Conservation (phyloP, 1,284 basidiomycete species). For the Microbotryum lychnidis-dioicae region DNA sequence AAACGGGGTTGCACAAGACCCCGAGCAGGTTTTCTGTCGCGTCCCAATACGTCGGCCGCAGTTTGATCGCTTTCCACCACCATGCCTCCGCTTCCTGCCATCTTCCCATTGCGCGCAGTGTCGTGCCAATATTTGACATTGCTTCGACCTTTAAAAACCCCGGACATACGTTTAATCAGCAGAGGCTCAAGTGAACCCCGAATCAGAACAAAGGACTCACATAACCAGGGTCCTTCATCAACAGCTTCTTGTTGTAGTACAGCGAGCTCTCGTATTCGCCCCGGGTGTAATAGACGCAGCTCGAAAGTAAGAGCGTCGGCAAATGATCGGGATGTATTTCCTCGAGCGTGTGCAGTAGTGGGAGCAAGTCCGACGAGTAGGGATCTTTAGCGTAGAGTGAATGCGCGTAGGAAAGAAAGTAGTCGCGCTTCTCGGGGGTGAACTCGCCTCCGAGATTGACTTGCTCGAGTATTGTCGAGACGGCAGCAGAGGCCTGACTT, state of each 20-base stretch:
- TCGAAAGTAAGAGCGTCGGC: slow-evolving; percentile 40
- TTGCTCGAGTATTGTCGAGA: slow-evolving; percentile 6
- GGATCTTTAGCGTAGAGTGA: slow-evolving; percentile 22
- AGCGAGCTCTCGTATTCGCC: slow-evolving; percentile 34
- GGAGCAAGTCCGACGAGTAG: slow-evolving; percentile 33
- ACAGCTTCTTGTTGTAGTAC: slow-evolving; percentile 41
- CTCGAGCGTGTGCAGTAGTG: slow-evolving; percentile 37
- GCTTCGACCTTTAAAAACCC: slow-evolving; percentile 42
- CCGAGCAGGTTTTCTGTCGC: slow-evolving; percentile 45
- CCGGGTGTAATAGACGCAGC: slow-evolving; percentile 41
- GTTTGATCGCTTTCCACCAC: slow-evolving; percentile 46
- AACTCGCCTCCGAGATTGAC: slow-evolving; percentile 4
- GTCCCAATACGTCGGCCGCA: slow-evolving; percentile 42
- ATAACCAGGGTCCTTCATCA: slow-evolving; percentile 42
- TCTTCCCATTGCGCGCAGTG: slow-evolving; percentile 43
- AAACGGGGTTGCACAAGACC: slow-evolving; percentile 41
- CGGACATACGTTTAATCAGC: neutral
- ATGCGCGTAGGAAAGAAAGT: slow-evolving; percentile 30
- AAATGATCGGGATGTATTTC: slow-evolving; percentile 39
- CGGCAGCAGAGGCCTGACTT: neutral
- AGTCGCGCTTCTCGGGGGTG: slow-evolving; percentile 25
- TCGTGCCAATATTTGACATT: slow-evolving; percentile 51
- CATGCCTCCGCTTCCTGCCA: slow-evolving; percentile 44
- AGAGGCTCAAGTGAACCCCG: no score
- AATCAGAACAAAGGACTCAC: slow-evolving; percentile 34